Evolutionary conservation across 257 asterid genomes (phyloP), one percentile per base, ranked within the genome.

Genomic region (Ilex aquifolium): DNA sequence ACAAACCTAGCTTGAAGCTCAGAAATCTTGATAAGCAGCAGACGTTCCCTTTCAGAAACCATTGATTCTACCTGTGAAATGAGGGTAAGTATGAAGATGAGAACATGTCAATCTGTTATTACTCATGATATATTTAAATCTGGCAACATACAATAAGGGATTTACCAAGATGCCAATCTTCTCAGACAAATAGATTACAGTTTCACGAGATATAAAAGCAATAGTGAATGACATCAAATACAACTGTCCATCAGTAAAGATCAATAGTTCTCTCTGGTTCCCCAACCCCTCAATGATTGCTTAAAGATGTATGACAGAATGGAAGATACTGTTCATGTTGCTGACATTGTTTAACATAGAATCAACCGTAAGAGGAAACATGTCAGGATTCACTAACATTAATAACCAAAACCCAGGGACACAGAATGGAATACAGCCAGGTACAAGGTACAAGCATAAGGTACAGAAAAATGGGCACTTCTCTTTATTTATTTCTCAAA

Each of bases 1-100:
- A 62, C 49, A 15, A 62, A 91, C 97, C 97, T 85, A 60, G 95
- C 79, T 82, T 91, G 92, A 73, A 91, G 98, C 76, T 88, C 96
- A 10, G 88, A 73, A 63, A 91, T 83, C 86, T 85, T 86, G 74
- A 78, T 63, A 62, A 85, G 87, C 65, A 91, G 84, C 81, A 85
- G 64, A 7, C 80, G 85, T 74, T 91, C 98, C 85, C 95, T 80
- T 68, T 86, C 98, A 50, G 95, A 80, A 75, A 62, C 67, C 60
- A 77, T 67, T 48, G 68, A 65, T 52, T 91, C 96, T 63, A 73
- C 86, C 98, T 91, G 88, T 30, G 30, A 53, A 14, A 21, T 1
- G 15, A 17, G 15, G 6, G 27, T 21, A 21, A 21, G 27, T 21
- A 21, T 21, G 27, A 21, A 21, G 27, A 21, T 21, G 27, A 21